Evolutionary conservation across 192 early-diverging fungal species (phyloP).

Genomic region (Coemansia sp.): DNA sequence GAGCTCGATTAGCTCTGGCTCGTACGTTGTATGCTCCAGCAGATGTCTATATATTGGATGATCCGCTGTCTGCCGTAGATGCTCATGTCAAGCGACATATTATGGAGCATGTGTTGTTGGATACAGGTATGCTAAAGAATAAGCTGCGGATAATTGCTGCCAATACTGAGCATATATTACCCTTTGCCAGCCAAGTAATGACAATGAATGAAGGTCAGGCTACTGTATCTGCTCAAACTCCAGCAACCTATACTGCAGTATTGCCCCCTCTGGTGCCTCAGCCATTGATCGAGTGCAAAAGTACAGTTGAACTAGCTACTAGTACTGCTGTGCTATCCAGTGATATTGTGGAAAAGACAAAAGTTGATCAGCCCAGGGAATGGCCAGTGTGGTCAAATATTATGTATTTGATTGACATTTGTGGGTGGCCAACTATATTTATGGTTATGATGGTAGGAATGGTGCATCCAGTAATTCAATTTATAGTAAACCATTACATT

Average conservation of each 20-base stretch:
- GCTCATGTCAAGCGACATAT: slow-evolving; percentile 22
- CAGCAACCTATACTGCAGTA: neutral
- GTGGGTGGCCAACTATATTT: neutral
- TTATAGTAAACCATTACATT: neutral
- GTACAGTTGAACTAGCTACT: neutral
- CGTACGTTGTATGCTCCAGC: slow-evolving; percentile 61
- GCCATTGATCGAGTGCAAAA: neutral
- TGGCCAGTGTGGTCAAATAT: neutral
- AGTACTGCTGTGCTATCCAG: neutral
- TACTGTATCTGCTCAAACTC: neutral
- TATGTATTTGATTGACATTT: neutral
- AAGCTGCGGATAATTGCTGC: slow-evolving; percentile 2
- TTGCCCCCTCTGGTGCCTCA: neutral
- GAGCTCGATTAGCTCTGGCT: slow-evolving; percentile 62
- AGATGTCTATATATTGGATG: slow-evolving; percentile 45
- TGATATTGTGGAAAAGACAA: neutral
- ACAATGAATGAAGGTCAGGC: neutral
- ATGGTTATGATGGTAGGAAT: neutral
- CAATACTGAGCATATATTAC: neutral
- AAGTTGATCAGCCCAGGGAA: neutral
- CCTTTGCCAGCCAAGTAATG: neutral
- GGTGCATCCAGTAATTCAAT: neutral
- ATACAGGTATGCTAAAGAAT: neutral
- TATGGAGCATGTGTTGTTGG: slow-evolving; percentile 20
- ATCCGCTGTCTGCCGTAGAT: slow-evolving; percentile 29